A percentile compares a stretch with the other conserved stretches of the same genome.
These are phyloP conservation scores for Collybiopsis confluens DNA, from an alignment of 768 basidiomycete genomes.

Conservation along the genomic window DNA sequence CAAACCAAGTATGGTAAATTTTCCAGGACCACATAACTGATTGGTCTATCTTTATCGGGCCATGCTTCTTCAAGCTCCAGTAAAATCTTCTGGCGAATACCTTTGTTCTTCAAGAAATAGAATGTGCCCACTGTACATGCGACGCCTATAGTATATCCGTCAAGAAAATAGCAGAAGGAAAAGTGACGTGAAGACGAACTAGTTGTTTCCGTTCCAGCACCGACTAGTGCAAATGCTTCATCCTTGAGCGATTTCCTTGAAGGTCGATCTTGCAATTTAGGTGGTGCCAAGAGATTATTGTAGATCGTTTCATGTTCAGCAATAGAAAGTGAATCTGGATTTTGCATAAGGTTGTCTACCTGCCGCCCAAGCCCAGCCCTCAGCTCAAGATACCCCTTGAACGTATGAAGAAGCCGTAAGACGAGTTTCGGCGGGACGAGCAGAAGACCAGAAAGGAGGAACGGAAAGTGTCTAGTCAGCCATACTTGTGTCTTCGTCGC, in stretches of 20 bases:
- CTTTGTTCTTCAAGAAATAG: conserved; percentile 28
- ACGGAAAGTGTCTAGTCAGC: conserved; percentile 19
- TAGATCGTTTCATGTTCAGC: conserved; percentile 32
- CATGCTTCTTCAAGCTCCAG: conserved; percentile 31
- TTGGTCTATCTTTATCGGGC: too few species aligned
- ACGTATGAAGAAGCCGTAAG: conserved; percentile 10
- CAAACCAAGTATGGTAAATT: conserved; percentile 40
- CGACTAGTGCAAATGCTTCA: conserved; percentile 32
- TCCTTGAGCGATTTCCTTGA: conserved; percentile 19
- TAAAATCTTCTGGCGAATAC: conserved; percentile 22
- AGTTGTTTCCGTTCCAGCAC: conserved; percentile 32
- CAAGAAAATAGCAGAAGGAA: too few species aligned
- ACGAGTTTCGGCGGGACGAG: conserved; percentile 17
- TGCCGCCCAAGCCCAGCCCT: conserved; percentile 14
- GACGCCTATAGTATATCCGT: conserved; percentile 32
- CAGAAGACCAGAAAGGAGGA: conserved; percentile 15
- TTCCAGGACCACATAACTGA: conserved; percentile 30
- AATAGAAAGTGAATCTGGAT: conserved; percentile 21
- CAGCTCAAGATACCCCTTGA: conserved; percentile 15
- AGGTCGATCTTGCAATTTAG: conserved; percentile 5
- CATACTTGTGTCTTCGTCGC: conserved; percentile 1
- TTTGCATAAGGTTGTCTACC: conserved; percentile 21
- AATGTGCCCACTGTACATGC: conserved; percentile 34
- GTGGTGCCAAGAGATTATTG: conserved; percentile 24
- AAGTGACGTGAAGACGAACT: too few species aligned